Base-by-base conservation (phyloP, 768 basidiomycete species). In the Psilocybe azurescens region DNA sequence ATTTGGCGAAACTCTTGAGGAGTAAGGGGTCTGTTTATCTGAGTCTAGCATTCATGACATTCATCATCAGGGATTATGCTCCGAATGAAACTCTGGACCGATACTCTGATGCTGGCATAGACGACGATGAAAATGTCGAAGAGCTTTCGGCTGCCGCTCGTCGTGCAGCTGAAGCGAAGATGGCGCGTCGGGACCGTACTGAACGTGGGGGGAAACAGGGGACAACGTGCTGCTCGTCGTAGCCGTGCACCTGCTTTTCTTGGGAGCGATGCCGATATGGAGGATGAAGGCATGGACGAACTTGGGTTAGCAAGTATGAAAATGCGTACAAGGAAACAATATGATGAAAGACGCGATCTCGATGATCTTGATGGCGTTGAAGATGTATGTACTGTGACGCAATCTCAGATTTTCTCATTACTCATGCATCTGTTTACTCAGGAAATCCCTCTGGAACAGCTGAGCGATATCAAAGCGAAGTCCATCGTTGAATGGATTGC, bases 401-500 rank as follows among this genome's bases (percentile, higher is more conserved):
- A 32, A n/a, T 52, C 48, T 24, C 36, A 8, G 48, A 36, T 39
- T 4, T 60, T 49, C 29, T 24, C 6, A 33, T 41, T 48, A 39
- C 61, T 53, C 16, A 60, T 51, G 36, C 33, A 44, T 36, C 28
- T 32, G 36, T 18, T 28, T 36, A 16, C 47, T 28, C 70, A 97
- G 94, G 95, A 98, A 75, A 83, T 99, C 57, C 95, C 97, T 0
- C 75, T 97, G 47, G 97, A 99, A 72, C 94, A 99, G 78, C 82
- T 99, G 9, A 93, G 94, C 62, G 97, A 99, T 72, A 95, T 99
- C 80, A 98, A 99, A 73, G 94, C 96, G 41, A 94, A 96, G 71
- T 95, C 94, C 11, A 95, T 99, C 59, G 91, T 92, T 24, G 97
- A 99, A 75, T 99, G 97, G 97, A 96, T 99, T 68, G 90, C 94